phyloP scores from a whole-genome alignment of 768 basidiomycete species.

The Auriscalpium microsporum region DNA sequence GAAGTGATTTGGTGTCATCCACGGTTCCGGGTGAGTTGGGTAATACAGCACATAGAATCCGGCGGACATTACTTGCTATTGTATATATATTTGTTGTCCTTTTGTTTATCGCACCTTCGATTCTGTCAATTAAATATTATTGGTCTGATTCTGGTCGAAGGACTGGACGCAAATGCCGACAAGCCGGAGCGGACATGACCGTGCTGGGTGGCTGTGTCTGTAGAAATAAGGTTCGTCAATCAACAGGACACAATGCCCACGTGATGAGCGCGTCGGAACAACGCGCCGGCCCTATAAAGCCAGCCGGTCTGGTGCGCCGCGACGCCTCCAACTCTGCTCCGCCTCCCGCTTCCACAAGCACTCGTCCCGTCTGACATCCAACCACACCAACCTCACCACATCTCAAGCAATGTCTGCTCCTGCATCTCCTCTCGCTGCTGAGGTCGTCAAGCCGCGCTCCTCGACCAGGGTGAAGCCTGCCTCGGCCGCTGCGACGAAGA shows the following conservation, averaged over 20 bases:
- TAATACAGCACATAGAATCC: too few relatives aligned
- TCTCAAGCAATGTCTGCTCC: background rate
- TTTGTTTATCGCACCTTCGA: too few relatives aligned
- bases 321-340: conserved; percentile 6
- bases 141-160: too few relatives aligned
- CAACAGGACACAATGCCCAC: conserved; percentile 11
- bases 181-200: background rate
- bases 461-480: conserved; percentile 6
- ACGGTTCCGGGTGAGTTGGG: too few relatives aligned
- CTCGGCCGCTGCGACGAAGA: conserved; percentile 8
- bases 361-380: background rate
- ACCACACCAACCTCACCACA: background rate
- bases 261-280: conserved; percentile 12
- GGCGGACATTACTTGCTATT: too few relatives aligned
- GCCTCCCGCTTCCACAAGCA: background rate
- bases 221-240: conserved; percentile 15
- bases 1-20: background rate
- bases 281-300: conserved; percentile 12
- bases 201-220: conserved; percentile 9
- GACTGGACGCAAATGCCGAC: too few relatives aligned
- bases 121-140: too few relatives aligned
- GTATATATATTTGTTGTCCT: too few relatives aligned
- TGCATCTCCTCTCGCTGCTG: conserved; percentile 12
- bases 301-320: background rate
- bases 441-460: conserved; percentile 4